Percentiles rank a stretch among this genome's conserved stretches.
These are phyloP conservation scores for Blepharisma stoltei DNA, from an alignment of 73 alveolate species.

Conservation along the genomic window DNA sequence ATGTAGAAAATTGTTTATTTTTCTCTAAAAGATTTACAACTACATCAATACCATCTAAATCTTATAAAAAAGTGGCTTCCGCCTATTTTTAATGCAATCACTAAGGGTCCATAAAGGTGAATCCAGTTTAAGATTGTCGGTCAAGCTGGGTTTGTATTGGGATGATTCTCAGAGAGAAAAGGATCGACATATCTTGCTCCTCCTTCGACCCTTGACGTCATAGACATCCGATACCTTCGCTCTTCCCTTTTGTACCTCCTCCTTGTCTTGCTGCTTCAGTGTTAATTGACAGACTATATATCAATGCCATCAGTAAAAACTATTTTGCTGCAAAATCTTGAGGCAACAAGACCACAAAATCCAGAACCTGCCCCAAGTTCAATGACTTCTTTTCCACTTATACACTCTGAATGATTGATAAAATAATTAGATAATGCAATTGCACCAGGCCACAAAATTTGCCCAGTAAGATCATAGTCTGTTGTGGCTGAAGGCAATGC, in stretches of 20 bases:
- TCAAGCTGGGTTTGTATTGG: no score
- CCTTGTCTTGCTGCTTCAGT: no score
- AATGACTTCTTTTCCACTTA: constrained; percentile 35
- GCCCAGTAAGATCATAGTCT: constrained; percentile 71
- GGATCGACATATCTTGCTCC: no score
- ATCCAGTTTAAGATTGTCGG: no score
- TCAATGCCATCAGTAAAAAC: constrained; percentile 53
- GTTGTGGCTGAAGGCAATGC: constrained; percentile 54
- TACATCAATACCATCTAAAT: constrained; percentile 53
- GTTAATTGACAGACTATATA: no score
- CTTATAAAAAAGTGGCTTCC: no score
- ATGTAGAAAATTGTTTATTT: constrained; percentile 20
- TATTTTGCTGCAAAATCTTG: constrained; percentile 30
- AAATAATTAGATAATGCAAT: constrained; percentile 39
- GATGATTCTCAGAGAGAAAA: no score
- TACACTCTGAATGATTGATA: constrained; percentile 4
- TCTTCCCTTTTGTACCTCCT: no score
- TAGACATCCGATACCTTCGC: no score
- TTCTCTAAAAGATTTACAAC: constrained; percentile 46
- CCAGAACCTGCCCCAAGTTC: constrained; percentile 73
- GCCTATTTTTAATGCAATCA: no score
- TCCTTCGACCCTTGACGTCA: no score
- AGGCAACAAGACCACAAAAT: constrained; percentile 42
- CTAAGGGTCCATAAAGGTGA: no score
- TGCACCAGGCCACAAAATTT: constrained; percentile 65